Evolutionary conservation across 2,329 filamentous ascomycete genomes (phyloP).

Genomic region (Cyphellophora attinorum): DNA sequence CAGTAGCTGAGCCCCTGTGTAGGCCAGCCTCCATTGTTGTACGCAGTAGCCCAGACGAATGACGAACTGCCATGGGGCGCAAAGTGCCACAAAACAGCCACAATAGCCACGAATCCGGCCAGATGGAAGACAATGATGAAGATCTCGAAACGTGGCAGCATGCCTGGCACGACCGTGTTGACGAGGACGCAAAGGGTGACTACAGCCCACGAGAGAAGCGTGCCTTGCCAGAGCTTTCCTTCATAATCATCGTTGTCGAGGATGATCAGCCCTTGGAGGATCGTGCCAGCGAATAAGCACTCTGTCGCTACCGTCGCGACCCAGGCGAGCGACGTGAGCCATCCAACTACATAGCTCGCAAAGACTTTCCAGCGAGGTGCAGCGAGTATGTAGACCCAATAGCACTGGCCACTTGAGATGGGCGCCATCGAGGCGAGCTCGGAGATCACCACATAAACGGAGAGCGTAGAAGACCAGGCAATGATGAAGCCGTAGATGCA

Average conservation of each 20-base stretch:
- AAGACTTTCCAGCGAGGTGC: constrained; percentile 30
- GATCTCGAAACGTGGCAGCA: constrained; percentile 32
- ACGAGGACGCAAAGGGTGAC: constrained; percentile 29
- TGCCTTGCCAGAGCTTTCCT: constrained; percentile 29
- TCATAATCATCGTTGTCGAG: constrained; percentile 28
- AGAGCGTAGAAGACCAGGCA: constrained; percentile 40
- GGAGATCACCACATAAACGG: constrained; percentile 36
- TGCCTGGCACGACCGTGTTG: constrained; percentile 31
- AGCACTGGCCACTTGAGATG: constrained; percentile 36
- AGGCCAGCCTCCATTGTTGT: constrained; percentile 26
- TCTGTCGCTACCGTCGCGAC: constrained; percentile 33
- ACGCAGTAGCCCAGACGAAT: constrained; percentile 23
- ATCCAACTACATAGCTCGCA: constrained; percentile 34
- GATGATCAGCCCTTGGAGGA: constrained; percentile 31
- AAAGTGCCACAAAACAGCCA: constrained; percentile 27
- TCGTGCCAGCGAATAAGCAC: constrained; percentile 31
- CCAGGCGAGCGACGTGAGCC: constrained; percentile 35
- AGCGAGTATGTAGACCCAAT: constrained; percentile 38
- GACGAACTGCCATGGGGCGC: constrained; percentile 20
- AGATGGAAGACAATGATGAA: constrained; percentile 33
- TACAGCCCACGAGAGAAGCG: constrained; percentile 30
- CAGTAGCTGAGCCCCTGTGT: constrained; percentile 26
- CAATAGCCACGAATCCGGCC: constrained; percentile 36
- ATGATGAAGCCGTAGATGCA: constrained; percentile 44
- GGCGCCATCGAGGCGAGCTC: constrained; percentile 40